A percentile compares a stretch with the other conserved stretches of the same genome.
Evolutionary conservation across 2,329 filamentous ascomycete species (phyloP).

Genomic region (Drechslera avenae): DNA sequence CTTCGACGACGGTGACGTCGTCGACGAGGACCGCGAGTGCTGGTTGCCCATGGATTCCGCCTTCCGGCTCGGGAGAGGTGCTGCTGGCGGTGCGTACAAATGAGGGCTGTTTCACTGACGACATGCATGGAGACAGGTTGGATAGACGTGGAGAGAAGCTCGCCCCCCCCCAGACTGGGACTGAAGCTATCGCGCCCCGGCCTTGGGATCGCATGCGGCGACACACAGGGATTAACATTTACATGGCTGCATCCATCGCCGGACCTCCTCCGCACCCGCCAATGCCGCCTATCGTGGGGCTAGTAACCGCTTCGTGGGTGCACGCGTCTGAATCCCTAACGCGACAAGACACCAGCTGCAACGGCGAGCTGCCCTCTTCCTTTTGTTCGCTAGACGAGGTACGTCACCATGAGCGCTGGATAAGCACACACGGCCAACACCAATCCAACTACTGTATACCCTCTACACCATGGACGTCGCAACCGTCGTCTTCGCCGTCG

Average conservation of each 20-base stretch:
- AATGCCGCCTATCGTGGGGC: constrained; percentile 17
- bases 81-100: constrained; percentile 2
- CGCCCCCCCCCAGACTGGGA: too few relatives aligned
- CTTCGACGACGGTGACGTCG: constrained; percentile 26
- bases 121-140: too few relatives aligned
- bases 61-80: background rate
- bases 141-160: too few relatives aligned
- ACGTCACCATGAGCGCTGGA: constrained; percentile 11
- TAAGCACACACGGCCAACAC: too few relatives aligned
- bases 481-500: constrained; percentile 34
- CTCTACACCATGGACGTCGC: constrained; percentile 39
- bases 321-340: background rate
- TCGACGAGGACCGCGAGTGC: constrained; percentile 30
- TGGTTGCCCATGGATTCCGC: constrained; percentile 43
- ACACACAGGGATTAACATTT: constrained; percentile 27
- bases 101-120: background rate
- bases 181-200: constrained; percentile 17
- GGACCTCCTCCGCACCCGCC: constrained; percentile 25
- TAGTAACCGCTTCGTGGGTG: background rate
- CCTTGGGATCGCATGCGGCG: constrained; percentile 27
- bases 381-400: background rate
- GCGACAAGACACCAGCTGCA: too few relatives aligned
- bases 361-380: too few relatives aligned
- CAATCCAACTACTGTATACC: background rate
- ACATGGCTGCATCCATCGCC: constrained; percentile 24